Conservation (phyloP, 129 eudicot genomes). For the Flaveria brownii region DNA sequence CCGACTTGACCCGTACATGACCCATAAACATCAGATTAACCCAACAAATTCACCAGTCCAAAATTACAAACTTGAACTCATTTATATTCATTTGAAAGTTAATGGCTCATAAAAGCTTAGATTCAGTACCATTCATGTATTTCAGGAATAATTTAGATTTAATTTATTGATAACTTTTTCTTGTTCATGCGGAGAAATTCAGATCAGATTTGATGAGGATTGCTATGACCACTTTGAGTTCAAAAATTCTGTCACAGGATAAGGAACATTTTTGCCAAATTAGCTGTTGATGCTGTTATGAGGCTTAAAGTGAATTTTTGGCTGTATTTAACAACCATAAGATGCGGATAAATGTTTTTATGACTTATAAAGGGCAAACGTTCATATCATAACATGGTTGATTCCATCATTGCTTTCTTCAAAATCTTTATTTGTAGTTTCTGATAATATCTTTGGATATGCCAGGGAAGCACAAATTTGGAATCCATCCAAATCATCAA, state of each 20-base stretch:
- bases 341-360: background rate
- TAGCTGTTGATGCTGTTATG: constrained; percentile 92
- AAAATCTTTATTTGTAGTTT: background rate
- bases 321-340: background rate
- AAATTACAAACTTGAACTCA: background rate
- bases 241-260: constrained; percentile 79
- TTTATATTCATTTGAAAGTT: background rate
- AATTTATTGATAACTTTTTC: background rate
- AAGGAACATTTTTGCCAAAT: constrained; percentile 84
- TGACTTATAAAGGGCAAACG: background rate
- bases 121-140: background rate
- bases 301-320: constrained; percentile 61
- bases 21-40: too few species aligned
- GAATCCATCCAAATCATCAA: constrained; percentile 86
- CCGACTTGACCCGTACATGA: too few species aligned
- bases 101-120: background rate
- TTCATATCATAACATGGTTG: background rate
- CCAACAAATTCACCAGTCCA: background rate
- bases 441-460: constrained; percentile 25
- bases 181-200: constrained; percentile 55
- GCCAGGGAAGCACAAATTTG: constrained; percentile 87
- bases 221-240: constrained; percentile 90
- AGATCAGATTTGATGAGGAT: constrained; percentile 73
- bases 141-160: background rate
- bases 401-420: background rate